Base-by-base conservation (phyloP, 495 filamentous ascomycete genomes). In the Elaphomyces granulatus region DNA sequence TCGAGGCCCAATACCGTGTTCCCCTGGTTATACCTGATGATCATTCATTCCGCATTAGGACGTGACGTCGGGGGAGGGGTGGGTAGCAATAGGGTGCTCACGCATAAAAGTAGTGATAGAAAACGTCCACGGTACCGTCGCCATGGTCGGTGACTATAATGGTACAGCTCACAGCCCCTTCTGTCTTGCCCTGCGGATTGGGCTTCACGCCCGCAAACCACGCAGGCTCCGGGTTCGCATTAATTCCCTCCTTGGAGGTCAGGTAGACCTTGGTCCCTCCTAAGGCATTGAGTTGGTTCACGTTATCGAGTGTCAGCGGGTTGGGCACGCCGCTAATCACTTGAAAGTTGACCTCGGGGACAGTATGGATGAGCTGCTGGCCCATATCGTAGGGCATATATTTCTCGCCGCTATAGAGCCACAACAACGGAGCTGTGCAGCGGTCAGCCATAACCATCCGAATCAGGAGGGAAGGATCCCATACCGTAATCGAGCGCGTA, bases 61-160 rank as follows among this genome's bases (percentile, higher is more conserved):
- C 21, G n/a, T n/a, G n/a, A n/a, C n/a, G n/a, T n/a, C n/a, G n/a
- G n/a, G n/a, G n/a, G n/a, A n/a, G n/a, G n/a, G n/a, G n/a, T n/a
- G n/a, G n/a, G 10, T 10, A 17, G 4, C 2, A 16, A 32, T 12
- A 1, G 10, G 21, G 23, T 12, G 56, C 64, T 52, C 33, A 80
- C 45, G 75, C 64, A 43, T 77, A 81, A 47, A 81, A 81, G 45
- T 80, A 80, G 44, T 80, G 72, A 47, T 81, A 81, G 41, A 78
- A 81, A 0, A 67, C 77, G 63, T 82, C 78, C 0, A 79, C 54
- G 3, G 55, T 54, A 2, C 66, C 70, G 32, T 56, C 48, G 0
- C 68, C 71, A 44, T 72, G 66, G 45, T 81, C 72, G 39, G 63
- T 62, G 14, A 75, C 63, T 18, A 82, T 66, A 33, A 82, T 61